Base-by-base conservation (phyloP, 257 asterid genomes). In the Asclepias syriaca region DNA sequence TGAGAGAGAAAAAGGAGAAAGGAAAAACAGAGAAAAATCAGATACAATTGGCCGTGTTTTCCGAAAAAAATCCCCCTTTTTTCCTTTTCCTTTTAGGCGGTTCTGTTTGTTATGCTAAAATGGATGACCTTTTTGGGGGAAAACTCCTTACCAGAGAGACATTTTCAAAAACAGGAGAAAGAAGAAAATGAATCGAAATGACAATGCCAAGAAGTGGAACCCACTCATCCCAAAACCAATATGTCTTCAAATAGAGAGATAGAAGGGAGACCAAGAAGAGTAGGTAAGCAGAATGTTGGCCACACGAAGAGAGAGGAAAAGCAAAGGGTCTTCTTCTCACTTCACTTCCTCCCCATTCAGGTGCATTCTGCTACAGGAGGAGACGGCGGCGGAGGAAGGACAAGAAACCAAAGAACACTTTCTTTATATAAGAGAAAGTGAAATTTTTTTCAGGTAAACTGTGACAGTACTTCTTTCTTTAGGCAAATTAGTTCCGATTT, bases 231-330 rank as follows among this genome's bases (percentile, higher is more conserved):
- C 60, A 32, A 5, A 45, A 7, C 39, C 18, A 57, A 27, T 22
- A 56, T 55, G 45, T 65, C 40, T 5, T 46, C 37, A 13, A 72
- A 40, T 7, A 24, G 40, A 16, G 58, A 14, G 78, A 76, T 46
- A 61, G 66, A 75, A 21, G 53, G 73, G 50, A 72, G 49, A 66
- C 56, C 70, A 72, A 55, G 66, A 32, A 67, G 50, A 78, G 83
- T 86, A 72, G 89, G 82, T 85, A 78, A 77, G 81, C 75, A 72
- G 81, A 82, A 73, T 68, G 85, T 74, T 57, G 83, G 78, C 12
- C 40, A 74, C 77, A 75, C 79, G 83, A 46, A 8, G 67, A 24
- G 37, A 32, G 60, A 50, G 46, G 59, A 19, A 54, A 53, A 6
- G 49, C 7, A 6, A 37, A 18, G 19, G 49, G 5, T 2, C 34